phyloP scores from a whole-genome alignment of 768 basidiomycete species.

The Rhizopogon sp. region DNA sequence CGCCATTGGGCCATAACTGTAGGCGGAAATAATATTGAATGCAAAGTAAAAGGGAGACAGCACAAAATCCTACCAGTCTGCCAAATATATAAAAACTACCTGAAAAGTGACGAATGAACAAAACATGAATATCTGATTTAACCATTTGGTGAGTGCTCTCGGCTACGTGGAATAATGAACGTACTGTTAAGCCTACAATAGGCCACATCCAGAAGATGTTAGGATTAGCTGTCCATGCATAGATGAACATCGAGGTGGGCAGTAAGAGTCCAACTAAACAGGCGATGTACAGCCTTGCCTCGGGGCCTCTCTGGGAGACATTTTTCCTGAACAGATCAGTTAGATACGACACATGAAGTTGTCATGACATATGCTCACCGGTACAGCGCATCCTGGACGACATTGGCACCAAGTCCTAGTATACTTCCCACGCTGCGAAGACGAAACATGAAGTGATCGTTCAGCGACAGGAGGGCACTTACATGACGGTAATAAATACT shows the following conservation, averaged over 20 bases:
- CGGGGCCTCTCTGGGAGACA: slow-evolving; percentile 32
- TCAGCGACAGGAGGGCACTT: slow-evolving; percentile 12
- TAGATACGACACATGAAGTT: slow-evolving; percentile 10
- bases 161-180: background rate
- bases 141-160: background rate
- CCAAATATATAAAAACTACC: slow-evolving; percentile 52
- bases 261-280: slow-evolving; percentile 49
- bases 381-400: slow-evolving; percentile 45
- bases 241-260: slow-evolving; percentile 61
- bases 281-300: slow-evolving; percentile 55
- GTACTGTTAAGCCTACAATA: slow-evolving; percentile 4
- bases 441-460: background rate
- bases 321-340: slow-evolving; percentile 25
- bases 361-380: slow-evolving; percentile 24
- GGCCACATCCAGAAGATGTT: slow-evolving; percentile 54
- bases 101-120: slow-evolving; percentile 49
- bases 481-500: slow-evolving; percentile 55
- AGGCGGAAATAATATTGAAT: slow-evolving; percentile 7
- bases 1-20: slow-evolving; percentile 50
- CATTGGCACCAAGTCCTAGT: slow-evolving; percentile 38
- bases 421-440: slow-evolving; percentile 44
- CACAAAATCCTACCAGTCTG: slow-evolving; percentile 44
- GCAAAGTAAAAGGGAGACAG: too few relatives aligned
- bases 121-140: slow-evolving; percentile 40
- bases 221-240: slow-evolving; percentile 58